Evolutionary conservation across 257 asterid species (phyloP).

Genomic region (Parsonsia alboflavescens): DNA sequence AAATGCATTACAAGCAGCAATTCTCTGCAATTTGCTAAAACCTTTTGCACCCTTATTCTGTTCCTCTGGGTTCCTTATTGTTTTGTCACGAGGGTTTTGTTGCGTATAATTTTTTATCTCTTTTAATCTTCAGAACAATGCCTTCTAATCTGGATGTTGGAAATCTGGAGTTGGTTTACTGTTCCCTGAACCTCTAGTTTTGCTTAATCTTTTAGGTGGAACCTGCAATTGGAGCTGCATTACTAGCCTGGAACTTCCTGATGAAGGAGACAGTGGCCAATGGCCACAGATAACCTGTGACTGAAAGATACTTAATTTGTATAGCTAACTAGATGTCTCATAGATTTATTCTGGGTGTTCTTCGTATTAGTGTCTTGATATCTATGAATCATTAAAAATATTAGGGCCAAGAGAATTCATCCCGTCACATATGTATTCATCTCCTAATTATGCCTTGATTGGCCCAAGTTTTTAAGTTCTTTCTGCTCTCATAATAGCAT

Average conservation of each 20-base stretch:
- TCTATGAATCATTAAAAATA: not conserved
- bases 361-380: not conserved
- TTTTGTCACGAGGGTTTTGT: not conserved
- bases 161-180: not conserved
- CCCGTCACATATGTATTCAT: too few relatives aligned
- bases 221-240: constrained; percentile 94
- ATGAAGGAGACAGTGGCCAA: constrained; percentile 42
- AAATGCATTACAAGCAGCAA: not conserved
- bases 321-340: constrained; percentile 3
- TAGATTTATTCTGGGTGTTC: not conserved
- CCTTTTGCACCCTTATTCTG: not conserved
- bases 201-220: constrained; percentile 46
- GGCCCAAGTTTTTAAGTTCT: too few relatives aligned
- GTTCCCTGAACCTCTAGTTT: not conserved
- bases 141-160: not conserved
- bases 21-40: not conserved
- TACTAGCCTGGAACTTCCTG: constrained; percentile 66
- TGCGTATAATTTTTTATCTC: not conserved
- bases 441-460: not conserved
- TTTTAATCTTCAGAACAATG: not conserved
- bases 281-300: constrained; percentile 41
- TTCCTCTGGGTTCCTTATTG: not conserved
- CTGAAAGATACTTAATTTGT: constrained; percentile 14
- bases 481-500: too few relatives aligned
- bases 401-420: too few relatives aligned